Evolutionary conservation across 495 filamentous ascomycete genomes (phyloP).

Genomic region (Penicillium argentinense): DNA sequence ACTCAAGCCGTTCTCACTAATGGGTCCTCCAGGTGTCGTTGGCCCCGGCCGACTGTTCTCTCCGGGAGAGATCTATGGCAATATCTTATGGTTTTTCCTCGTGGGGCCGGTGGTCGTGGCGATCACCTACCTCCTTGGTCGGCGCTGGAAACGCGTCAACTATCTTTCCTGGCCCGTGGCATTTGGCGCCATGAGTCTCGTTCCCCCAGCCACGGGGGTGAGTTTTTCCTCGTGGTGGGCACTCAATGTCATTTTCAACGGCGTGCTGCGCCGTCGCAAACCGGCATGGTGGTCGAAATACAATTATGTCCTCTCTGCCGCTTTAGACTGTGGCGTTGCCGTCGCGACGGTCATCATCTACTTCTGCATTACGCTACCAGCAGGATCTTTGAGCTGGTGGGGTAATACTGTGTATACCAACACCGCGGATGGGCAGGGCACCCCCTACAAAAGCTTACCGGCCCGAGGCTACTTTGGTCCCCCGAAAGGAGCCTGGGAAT

Average conservation of each 20-base stretch:
- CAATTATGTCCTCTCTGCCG: conserved; percentile 62
- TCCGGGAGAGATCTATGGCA: conserved; percentile 65
- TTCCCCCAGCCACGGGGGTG: conserved; percentile 67
- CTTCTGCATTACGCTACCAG: conserved; percentile 69
- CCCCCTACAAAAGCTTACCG: conserved; percentile 39
- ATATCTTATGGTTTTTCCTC: conserved; percentile 63
- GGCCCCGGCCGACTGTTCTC: conserved; percentile 67
- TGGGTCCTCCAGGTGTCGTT: conserved; percentile 42
- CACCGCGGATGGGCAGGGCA: conserved; percentile 49
- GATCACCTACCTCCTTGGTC: conserved; percentile 55
- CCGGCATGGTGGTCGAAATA: conserved; percentile 67
- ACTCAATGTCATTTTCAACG: conserved; percentile 66
- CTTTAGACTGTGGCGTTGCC: conserved; percentile 61
- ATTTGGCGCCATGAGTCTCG: conserved; percentile 62
- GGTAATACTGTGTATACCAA: conserved; percentile 56
- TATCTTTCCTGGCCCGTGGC: conserved; percentile 66
- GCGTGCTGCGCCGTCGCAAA: conserved; percentile 53
- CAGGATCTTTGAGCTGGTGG: conserved; percentile 61
- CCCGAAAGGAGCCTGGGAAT: conserved; percentile 41
- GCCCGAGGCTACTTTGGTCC: conserved; percentile 63
- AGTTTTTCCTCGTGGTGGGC: conserved; percentile 70
- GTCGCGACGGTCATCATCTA: conserved; percentile 63
- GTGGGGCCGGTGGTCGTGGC: conserved; percentile 58
- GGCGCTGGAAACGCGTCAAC: conserved; percentile 50
- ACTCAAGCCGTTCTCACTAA: conserved; percentile 3